These are phyloP conservation scores for Artemisia argyi DNA, from an alignment of 129 eudicot genomes.

Conservation along the genomic window DNA sequence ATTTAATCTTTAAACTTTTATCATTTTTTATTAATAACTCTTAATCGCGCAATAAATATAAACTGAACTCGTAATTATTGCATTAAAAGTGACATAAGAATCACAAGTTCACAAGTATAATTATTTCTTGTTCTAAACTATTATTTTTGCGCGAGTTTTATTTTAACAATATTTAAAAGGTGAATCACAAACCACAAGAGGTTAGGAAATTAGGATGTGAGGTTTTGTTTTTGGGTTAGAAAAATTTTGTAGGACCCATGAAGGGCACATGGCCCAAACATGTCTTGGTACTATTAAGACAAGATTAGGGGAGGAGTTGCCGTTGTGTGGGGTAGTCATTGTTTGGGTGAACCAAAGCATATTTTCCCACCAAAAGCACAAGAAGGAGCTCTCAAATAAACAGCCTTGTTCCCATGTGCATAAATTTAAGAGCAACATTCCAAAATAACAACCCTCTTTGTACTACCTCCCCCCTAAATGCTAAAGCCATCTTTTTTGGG, in stretches of 20 bases:
- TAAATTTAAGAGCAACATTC: constrained; percentile 66
- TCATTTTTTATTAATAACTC: too few species aligned
- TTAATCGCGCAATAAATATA: too few species aligned
- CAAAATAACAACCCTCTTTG: constrained; percentile 59
- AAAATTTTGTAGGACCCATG: constrained; percentile 56
- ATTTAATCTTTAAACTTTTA: too few species aligned
- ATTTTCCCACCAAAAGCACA: constrained; percentile 55
- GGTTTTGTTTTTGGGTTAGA: constrained; percentile 35
- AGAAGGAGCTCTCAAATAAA: constrained; percentile 48
- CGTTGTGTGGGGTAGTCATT: constrained; percentile 52
- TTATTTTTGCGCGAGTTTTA: too few species aligned
- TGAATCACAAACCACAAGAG: constrained; percentile 22
- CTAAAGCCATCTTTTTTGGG: constrained; percentile 48
- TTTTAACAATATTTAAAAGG: constrained; percentile 2
- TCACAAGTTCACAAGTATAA: too few species aligned
- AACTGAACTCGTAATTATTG: too few species aligned
- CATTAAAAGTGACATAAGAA: too few species aligned
- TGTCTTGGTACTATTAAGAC: constrained; percentile 66
- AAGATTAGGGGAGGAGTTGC: constrained; percentile 41
- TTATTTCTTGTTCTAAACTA: too few species aligned
- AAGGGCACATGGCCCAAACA: constrained; percentile 62
- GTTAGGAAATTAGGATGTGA: constrained; percentile 27
- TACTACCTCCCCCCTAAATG: constrained; percentile 23
- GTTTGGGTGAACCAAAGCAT: constrained; percentile 50
- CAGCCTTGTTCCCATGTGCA: constrained; percentile 66